Percentiles rank a stretch among this genome's conserved stretches.
Evolutionary conservation across 495 filamentous ascomycete genomes (phyloP).

Genomic region (Daldinia grandis): DNA sequence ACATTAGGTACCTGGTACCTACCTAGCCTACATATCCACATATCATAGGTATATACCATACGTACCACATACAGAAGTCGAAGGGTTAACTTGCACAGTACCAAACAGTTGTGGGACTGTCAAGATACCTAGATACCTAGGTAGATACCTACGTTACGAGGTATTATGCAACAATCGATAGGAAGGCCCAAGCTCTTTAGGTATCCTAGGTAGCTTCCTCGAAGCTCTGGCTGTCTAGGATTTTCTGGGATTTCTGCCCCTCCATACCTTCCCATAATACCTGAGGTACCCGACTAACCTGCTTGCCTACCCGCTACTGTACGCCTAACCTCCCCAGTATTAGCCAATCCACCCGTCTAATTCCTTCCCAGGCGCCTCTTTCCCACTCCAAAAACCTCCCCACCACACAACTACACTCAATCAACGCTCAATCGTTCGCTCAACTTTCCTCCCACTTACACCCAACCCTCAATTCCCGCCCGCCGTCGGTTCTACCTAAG

Average conservation of each 20-base stretch:
- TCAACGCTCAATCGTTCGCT: conserved; percentile 29
- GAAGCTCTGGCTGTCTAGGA: conserved; percentile 27
- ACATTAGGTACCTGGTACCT: not conserved
- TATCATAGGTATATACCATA: conserved; percentile 2
- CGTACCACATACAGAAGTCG: not conserved
- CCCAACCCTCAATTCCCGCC: conserved; percentile 31
- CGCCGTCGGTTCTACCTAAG: conserved; percentile 34
- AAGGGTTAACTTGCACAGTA: not conserved
- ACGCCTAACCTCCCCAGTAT: conserved; percentile 29
- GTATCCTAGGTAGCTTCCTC: conserved; percentile 2
- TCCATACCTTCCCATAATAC: conserved; percentile 15
- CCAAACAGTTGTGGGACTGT: not conserved
- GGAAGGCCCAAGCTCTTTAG: conserved; percentile 33
- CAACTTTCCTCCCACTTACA: conserved; percentile 36
- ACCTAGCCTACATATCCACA: not conserved
- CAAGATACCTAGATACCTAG: not conserved
- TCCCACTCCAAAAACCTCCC: conserved; percentile 38
- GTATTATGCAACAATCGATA: conserved; percentile 31
- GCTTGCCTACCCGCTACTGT: conserved; percentile 34
- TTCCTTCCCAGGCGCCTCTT: conserved; percentile 27
- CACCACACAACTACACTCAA: conserved; percentile 36
- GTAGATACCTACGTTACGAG: not conserved
- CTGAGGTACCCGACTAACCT: conserved; percentile 27
- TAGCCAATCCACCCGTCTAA: conserved; percentile 42
- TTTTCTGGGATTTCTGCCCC: conserved; percentile 17